Conservation (phyloP, 768 basidiomycete genomes). For the Gloeophyllum trabeum region DNA sequence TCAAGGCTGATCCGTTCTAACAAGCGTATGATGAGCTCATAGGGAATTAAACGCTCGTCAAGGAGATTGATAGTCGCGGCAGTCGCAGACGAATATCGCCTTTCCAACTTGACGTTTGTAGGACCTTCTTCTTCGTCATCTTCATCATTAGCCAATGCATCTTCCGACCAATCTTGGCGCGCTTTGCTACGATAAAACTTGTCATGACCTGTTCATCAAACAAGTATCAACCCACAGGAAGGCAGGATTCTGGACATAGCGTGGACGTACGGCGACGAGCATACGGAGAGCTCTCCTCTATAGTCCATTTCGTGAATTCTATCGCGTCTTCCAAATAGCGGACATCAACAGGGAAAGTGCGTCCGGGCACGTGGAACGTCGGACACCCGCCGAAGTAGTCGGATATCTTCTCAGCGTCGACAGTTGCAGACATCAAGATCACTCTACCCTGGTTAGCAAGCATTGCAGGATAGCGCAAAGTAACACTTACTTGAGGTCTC, state of each 20-base stretch:
- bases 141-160: constrained; percentile 52
- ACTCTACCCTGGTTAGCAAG: constrained; percentile 36
- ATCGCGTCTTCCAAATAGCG: constrained; percentile 87
- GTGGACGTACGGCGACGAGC: constrained; percentile 51
- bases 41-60: constrained; percentile 83
- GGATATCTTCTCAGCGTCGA: constrained; percentile 87
- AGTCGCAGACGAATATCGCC: constrained; percentile 71
- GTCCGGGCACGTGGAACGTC: constrained; percentile 79
- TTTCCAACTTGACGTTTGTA: constrained; percentile 48
- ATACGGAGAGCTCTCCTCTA: constrained; percentile 74
- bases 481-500: constrained; percentile 68
- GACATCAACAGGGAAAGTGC: constrained; percentile 87
- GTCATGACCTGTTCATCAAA: constrained; percentile 35
- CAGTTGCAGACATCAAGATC: constrained; percentile 93
- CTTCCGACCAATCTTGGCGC: constrained; percentile 73
- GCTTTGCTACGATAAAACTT: constrained; percentile 53
- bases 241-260: neutral
- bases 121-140: constrained; percentile 40
- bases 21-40: constrained; percentile 77
- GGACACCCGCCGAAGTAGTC: constrained; percentile 82
- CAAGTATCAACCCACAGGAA: neutral
- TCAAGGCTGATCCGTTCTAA: constrained; percentile 79
- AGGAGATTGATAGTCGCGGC: constrained; percentile 72
- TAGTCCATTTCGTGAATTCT: constrained; percentile 67
- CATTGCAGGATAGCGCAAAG: neutral